Evolutionary conservation across 116 monocot species (phyloP).

Genomic region (Zostera marina): DNA sequence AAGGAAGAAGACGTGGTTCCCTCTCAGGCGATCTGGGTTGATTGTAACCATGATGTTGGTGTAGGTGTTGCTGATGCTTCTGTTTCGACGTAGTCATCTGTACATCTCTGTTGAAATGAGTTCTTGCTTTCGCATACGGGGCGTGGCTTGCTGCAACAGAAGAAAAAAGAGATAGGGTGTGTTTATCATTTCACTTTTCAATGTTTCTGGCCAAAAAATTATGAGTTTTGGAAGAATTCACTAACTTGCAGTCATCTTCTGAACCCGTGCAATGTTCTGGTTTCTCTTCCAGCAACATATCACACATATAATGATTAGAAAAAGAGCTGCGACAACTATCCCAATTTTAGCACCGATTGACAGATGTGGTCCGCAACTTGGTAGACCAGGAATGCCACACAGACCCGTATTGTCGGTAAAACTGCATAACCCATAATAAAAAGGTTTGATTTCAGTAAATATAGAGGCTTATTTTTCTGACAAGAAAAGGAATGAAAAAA

Average conservation of each 20-base stretch:
- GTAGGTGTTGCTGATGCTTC: too few species aligned
- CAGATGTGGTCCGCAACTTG: constrained; percentile 63
- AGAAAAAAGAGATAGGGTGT: neutral
- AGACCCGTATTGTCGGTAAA: constrained; percentile 79
- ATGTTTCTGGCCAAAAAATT: neutral
- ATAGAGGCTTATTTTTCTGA: neutral
- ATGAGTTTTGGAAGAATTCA: neutral
- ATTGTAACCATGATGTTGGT: constrained; percentile 36
- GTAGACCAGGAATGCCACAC: constrained; percentile 89
- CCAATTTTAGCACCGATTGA: constrained; percentile 57
- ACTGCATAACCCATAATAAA: constrained; percentile 20
- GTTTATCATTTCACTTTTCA: neutral
- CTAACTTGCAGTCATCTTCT: constrained; percentile 39
- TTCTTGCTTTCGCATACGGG: constrained; percentile 86
- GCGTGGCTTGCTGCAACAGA: constrained; percentile 67
- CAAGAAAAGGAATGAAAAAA: neutral
- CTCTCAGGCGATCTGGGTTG: constrained; percentile 29
- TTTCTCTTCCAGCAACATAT: constrained; percentile 93
- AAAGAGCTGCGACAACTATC: constrained; percentile 43
- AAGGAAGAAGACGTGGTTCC: constrained; percentile 27
- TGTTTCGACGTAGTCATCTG: constrained; percentile 40
- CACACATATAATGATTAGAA: constrained; percentile 25
- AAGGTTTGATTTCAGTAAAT: neutral
- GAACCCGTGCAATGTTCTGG: constrained; percentile 77
- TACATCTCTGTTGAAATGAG: constrained; percentile 45